These are phyloP conservation scores for Russula abietina DNA, from an alignment of 768 basidiomycete genomes.

Conservation along the genomic window DNA sequence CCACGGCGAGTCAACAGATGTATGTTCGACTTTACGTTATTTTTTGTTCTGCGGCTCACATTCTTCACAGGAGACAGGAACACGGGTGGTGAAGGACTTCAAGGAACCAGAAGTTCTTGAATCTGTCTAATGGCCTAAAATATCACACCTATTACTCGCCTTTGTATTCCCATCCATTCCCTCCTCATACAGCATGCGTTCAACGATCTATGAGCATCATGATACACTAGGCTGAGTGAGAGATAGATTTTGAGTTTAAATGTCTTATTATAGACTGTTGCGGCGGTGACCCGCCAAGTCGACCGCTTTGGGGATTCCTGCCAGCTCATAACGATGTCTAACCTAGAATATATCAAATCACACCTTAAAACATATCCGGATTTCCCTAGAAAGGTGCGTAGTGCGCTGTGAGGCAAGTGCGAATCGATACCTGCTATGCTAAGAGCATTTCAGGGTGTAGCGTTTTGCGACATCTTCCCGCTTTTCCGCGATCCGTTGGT, in stretches of 20 bases:
- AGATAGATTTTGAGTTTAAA: neutral
- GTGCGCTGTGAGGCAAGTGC: neutral
- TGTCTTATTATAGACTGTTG: neutral
- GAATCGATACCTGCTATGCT: neutral
- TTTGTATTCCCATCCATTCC: constrained; percentile 26
- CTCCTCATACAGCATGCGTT: constrained; percentile 36
- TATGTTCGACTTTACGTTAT: constrained; percentile 39
- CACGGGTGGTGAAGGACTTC: constrained; percentile 91
- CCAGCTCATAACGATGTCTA: constrained; percentile 47
- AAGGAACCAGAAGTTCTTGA: constrained; percentile 95
- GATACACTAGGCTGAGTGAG: neutral
- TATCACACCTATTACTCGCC: constrained; percentile 17
- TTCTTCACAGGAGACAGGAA: constrained; percentile 76
- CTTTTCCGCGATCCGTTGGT: constrained; percentile 79
- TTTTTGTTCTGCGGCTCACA: constrained; percentile 19
- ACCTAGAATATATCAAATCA: constrained; percentile 63
- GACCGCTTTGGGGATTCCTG: neutral
- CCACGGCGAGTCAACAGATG: constrained; percentile 92
- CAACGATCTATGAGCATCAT: constrained; percentile 35
- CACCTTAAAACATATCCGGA: constrained; percentile 59
- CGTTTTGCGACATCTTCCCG: constrained; percentile 93
- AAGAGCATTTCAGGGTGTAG: constrained; percentile 57
- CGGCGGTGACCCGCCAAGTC: neutral
- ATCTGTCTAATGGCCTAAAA: constrained; percentile 60
- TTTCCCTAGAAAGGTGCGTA: constrained; percentile 83